Conservation (phyloP, 1,284 basidiomycete species). For the Melampsora abietis-canadensis region DNA sequence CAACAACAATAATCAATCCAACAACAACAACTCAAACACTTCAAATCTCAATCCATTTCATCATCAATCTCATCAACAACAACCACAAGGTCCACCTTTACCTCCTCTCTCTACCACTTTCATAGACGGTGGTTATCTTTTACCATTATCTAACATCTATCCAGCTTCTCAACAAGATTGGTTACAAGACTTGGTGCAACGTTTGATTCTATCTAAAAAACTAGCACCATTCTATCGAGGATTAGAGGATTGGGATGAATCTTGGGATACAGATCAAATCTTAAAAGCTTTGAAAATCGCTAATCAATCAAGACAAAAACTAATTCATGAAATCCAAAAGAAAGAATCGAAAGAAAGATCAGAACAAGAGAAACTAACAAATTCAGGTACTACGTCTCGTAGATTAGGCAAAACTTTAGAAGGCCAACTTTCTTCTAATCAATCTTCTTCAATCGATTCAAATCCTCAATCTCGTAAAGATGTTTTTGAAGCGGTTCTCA, state of each 20-base stretch:
- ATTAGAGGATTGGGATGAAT: conserved; percentile 83
- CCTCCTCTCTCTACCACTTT: conserved; percentile 63
- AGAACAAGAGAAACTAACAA: conserved; percentile 49
- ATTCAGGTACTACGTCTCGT: conserved; percentile 50
- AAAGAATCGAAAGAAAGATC: conserved; percentile 47
- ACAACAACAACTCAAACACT: conserved; percentile 27
- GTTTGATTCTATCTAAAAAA: conserved; percentile 78
- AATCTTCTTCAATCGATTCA: conserved; percentile 6
- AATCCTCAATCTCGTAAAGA: conserved; percentile 46
- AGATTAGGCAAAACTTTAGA: conserved; percentile 50
- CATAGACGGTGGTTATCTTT: conserved; percentile 66
- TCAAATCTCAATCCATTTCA: conserved; percentile 26
- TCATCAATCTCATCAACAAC: conserved; percentile 17
- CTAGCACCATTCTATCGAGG: conserved; percentile 95
- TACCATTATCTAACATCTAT: conserved; percentile 85
- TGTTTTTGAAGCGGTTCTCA: conserved; percentile 36
- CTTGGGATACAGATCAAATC: conserved; percentile 79
- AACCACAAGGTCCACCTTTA: conserved; percentile 14
- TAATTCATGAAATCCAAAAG: conserved; percentile 54
- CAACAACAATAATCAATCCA: conserved; percentile 7
- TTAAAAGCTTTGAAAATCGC: conserved; percentile 68
- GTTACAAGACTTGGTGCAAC: conserved; percentile 78
- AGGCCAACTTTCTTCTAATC: background rate
- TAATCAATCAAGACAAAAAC: conserved; percentile 45
- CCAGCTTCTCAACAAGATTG: conserved; percentile 67